These are phyloP conservation scores for Aristolochia contorta DNA, from an alignment of 164 flowering plant species.

Conservation along the genomic window DNA sequence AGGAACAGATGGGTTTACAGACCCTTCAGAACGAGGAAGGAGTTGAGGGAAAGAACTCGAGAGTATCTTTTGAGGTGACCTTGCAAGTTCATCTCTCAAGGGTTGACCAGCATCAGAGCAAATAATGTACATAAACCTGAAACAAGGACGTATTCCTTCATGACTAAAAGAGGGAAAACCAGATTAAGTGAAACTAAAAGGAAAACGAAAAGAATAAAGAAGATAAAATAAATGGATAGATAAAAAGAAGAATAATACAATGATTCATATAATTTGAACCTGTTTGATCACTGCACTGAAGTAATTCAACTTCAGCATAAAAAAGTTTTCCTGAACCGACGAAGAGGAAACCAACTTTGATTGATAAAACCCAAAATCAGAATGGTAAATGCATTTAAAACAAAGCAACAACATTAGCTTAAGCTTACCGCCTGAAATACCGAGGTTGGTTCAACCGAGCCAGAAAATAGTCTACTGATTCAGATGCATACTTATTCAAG, in stretches of 20 bases:
- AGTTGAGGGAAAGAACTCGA: constrained; percentile 74
- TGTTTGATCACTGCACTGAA: too few species aligned
- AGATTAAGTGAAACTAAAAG: too few species aligned
- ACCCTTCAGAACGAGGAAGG: constrained; percentile 44
- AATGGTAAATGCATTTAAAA: too few species aligned
- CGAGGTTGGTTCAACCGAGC: constrained; percentile 73
- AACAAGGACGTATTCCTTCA: background rate
- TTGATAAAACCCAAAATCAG: too few species aligned
- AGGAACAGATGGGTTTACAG: constrained; percentile 11
- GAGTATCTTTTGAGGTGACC: constrained; percentile 88
- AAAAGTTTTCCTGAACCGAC: too few species aligned
- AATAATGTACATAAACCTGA: constrained; percentile 92
- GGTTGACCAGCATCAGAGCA: constrained; percentile 98
- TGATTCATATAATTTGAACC: too few species aligned
- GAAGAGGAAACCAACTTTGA: too few species aligned
- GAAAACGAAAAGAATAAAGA: too few species aligned
- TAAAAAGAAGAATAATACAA: too few species aligned
- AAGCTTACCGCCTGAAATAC: constrained; percentile 82
- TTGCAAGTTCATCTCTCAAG: constrained; percentile 96
- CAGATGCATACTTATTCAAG: constrained; percentile 76
- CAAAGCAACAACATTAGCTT: background rate
- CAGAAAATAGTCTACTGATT: constrained; percentile 91
- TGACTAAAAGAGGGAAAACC: too few species aligned
- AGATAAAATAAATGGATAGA: too few species aligned
- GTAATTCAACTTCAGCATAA: too few species aligned